A percentile compares a stretch with the other conserved stretches of the same genome.
phyloP scores from a whole-genome alignment of 371 early-diverging fungal genomes.

The Mucor lusitanicus region DNA sequence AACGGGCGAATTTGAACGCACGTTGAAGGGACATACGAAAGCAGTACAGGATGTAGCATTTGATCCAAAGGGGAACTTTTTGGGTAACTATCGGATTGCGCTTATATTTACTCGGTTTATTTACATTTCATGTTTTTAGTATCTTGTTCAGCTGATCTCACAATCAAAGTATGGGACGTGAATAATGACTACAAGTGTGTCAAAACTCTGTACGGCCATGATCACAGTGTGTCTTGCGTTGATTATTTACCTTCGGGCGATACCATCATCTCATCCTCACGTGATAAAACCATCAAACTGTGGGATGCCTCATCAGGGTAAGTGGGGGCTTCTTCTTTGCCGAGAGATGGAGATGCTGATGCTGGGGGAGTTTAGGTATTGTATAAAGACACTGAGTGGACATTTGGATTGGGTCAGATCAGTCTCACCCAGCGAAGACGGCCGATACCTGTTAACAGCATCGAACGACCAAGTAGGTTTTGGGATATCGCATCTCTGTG shows the following conservation, averaged over 20 bases:
- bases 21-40: constrained; percentile 91
- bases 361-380: constrained; percentile 57
- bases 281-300: constrained; percentile 84
- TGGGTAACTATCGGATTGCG: constrained; percentile 47
- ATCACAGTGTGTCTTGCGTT: constrained; percentile 84
- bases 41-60: constrained; percentile 82
- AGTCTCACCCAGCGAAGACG: constrained; percentile 67
- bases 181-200: constrained; percentile 81
- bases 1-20: constrained; percentile 83
- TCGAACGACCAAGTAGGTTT: constrained; percentile 81
- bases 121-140: constrained; percentile 32
- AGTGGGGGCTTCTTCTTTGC: too few species aligned
- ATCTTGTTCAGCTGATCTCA: constrained; percentile 85
- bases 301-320: constrained; percentile 87
- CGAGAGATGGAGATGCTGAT: background rate
- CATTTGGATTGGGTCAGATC: constrained; percentile 87
- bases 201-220: constrained; percentile 85
- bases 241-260: constrained; percentile 69
- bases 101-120: background rate
- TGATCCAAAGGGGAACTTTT: constrained; percentile 72
- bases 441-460: constrained; percentile 64
- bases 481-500: too few species aligned
- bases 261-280: constrained; percentile 75
- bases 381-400: constrained; percentile 75
- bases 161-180: constrained; percentile 87